Evolutionary conservation across 129 eudicot genomes (phyloP).

Genomic region (Oenanthe sinensis): DNA sequence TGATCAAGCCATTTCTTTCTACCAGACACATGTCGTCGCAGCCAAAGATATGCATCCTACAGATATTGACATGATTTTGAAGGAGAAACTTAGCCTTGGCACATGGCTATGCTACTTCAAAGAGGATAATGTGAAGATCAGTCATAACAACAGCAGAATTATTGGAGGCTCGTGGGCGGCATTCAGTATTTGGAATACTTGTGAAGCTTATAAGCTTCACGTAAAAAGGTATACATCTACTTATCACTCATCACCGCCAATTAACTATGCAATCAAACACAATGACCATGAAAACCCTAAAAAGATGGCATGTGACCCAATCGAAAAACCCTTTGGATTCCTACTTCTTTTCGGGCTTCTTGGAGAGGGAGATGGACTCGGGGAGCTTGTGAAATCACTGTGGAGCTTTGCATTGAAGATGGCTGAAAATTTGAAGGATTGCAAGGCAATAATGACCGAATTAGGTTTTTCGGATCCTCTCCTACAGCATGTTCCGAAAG

Average conservation of each 20-base stretch:
- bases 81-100: constrained; percentile 18
- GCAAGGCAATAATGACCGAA: constrained; percentile 17
- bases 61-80: constrained; percentile 19
- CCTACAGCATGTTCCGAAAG: constrained; percentile 7
- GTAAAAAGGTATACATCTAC: background rate
- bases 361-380: constrained; percentile 20
- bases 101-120: constrained; percentile 23
- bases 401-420: constrained; percentile 17
- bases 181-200: constrained; percentile 26
- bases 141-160: background rate
- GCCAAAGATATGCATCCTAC: constrained; percentile 15
- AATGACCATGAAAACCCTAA: constrained; percentile 6
- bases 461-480: constrained; percentile 21
- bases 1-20: constrained; percentile 15
- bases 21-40: constrained; percentile 3
- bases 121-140: background rate
- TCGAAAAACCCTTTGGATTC: constrained; percentile 21
- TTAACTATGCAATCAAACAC: background rate
- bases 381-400: constrained; percentile 14
- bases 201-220: constrained; percentile 16
- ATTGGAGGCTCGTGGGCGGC: constrained; percentile 18
- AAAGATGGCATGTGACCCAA: background rate
- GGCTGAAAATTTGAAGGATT: constrained; percentile 15
- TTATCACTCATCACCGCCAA: background rate
- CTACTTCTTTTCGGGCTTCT: constrained; percentile 18